Evolutionary conservation across 2,329 filamentous ascomycete genomes (phyloP).

Genomic region (Tothia fuscella): DNA sequence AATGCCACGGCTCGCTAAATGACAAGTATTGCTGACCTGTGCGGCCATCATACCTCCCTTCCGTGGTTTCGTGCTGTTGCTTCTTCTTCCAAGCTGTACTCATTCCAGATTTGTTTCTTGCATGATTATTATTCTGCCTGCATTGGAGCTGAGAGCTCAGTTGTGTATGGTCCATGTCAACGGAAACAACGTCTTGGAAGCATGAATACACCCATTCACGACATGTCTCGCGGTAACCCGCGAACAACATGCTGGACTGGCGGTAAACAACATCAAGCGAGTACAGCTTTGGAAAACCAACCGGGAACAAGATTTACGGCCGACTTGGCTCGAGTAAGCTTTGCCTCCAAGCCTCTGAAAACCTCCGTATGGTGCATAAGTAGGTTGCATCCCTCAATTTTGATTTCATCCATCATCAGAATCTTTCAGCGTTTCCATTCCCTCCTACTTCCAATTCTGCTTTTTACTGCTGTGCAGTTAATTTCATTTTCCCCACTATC

Average conservation of each 20-base stretch:
- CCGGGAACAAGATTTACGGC: background rate
- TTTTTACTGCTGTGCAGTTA: constrained; percentile 9
- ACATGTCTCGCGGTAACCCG: background rate
- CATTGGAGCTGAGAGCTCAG: background rate
- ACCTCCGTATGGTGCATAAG: background rate
- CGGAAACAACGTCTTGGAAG: constrained; percentile 4
- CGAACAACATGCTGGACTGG: background rate
- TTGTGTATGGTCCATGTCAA: too few species aligned
- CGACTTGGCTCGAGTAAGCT: constrained; percentile 5
- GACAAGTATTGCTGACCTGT: background rate
- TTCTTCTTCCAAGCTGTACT: background rate
- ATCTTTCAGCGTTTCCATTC: constrained; percentile 5
- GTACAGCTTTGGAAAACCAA: too few species aligned
- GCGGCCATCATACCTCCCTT: background rate
- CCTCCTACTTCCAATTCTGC: background rate
- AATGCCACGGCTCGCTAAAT: background rate
- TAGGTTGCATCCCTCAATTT: background rate
- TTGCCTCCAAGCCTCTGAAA: background rate
- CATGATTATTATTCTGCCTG: background rate
- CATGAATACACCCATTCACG: background rate
- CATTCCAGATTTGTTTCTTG: background rate
- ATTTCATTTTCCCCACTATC: constrained; percentile 1
- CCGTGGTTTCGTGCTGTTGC: background rate
- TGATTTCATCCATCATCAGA: constrained; percentile 5
- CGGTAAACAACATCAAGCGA: background rate